A percentile compares a stretch with the other conserved stretches of the same genome.
phyloP scores from a whole-genome alignment of 2,329 filamentous ascomycete genomes.

The Colletotrichum ledebouriae region DNA sequence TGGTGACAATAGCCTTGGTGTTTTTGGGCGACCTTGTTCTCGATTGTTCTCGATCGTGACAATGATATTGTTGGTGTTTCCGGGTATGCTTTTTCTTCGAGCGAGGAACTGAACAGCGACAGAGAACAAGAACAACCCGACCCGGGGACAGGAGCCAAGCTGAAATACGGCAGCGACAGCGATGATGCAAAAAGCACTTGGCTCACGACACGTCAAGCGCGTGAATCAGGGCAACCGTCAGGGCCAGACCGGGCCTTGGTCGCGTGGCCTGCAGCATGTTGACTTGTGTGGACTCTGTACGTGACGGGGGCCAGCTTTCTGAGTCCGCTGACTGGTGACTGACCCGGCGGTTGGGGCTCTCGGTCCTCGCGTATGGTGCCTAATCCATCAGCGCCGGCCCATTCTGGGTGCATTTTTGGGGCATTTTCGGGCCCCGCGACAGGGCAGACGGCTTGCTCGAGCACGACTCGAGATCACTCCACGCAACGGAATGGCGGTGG shows the following conservation, averaged over 20 bases:
- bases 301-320: slow-evolving; percentile 1
- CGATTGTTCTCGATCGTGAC: slow-evolving; percentile 12
- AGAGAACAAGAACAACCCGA: not conserved
- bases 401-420: not conserved
- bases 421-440: slow-evolving; percentile 2
- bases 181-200: slow-evolving; percentile 22
- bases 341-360: slow-evolving; percentile 17
- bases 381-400: not conserved
- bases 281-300: slow-evolving; percentile 12
- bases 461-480: not conserved
- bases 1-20: not conserved
- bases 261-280: slow-evolving; percentile 1
- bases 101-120: not conserved
- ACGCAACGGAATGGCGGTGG: slow-evolving; percentile 8
- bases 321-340: slow-evolving; percentile 5
- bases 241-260: not conserved
- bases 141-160: not conserved
- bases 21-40: not conserved
- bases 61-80: not conserved
- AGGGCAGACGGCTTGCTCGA: slow-evolving; percentile 22
- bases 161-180: slow-evolving; percentile 13
- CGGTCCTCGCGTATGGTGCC: slow-evolving; percentile 21
- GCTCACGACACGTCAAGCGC: slow-evolving; percentile 22
- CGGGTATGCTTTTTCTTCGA: not conserved
- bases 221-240: slow-evolving; percentile 17